Percentiles rank a stretch among this genome's conserved stretches.
phyloP scores from a whole-genome alignment of 2,329 filamentous ascomycete species.

The Arthroderma uncinatum region DNA sequence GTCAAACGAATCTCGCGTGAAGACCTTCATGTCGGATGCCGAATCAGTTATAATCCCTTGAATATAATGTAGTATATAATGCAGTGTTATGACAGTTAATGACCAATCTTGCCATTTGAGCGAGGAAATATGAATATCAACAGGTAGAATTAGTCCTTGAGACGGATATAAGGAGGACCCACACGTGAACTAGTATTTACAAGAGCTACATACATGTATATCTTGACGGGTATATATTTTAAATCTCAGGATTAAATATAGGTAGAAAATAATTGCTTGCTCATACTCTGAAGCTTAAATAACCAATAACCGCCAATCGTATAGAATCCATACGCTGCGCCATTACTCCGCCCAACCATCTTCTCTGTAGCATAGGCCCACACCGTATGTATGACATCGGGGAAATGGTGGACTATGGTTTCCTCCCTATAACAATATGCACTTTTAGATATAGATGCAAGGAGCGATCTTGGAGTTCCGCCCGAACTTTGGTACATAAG shows the following conservation, averaged over 20 bases:
- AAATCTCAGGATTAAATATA: too few relatives aligned
- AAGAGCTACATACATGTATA: not conserved
- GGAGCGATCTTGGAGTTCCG: constrained; percentile 12
- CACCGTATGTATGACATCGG: not conserved
- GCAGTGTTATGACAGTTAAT: not conserved
- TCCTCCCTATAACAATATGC: constrained; percentile 11
- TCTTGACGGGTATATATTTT: too few relatives aligned
- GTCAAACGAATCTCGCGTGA: not conserved
- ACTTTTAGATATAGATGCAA: constrained; percentile 12
- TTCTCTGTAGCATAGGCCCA: not conserved
- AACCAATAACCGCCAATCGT: too few relatives aligned
- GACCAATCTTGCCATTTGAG: too few relatives aligned
- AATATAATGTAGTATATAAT: not conserved
- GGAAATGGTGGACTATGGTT: not conserved
- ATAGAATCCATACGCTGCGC: not conserved
- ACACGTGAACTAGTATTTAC: not conserved
- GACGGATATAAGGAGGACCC: not conserved
- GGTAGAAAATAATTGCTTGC: too few relatives aligned
- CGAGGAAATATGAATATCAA: too few relatives aligned
- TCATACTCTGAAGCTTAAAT: too few relatives aligned
- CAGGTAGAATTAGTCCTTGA: not conserved
- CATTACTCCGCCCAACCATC: not conserved
- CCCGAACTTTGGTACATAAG: constrained; percentile 1
- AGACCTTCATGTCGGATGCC: constrained; percentile 6
- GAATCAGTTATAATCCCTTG: constrained; percentile 1